A percentile compares a stretch with the other conserved stretches of the same genome.
Evolutionary conservation across 2,329 filamentous ascomycete species (phyloP).

Genomic region (Alternaria postmessia): DNA sequence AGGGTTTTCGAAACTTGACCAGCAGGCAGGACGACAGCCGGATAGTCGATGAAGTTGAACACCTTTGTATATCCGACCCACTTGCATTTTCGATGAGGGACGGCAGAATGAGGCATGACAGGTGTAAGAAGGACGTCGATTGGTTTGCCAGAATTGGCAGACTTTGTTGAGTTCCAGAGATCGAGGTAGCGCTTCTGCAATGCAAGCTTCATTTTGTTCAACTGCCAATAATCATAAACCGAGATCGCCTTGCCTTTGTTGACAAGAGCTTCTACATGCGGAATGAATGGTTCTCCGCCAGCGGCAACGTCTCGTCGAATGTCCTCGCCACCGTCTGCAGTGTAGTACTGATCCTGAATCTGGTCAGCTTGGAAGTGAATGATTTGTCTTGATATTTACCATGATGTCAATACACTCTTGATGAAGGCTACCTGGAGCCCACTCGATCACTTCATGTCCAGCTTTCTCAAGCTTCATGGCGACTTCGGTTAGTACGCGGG

Average conservation of each 20-base stretch:
- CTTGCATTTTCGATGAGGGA: conserved; percentile 56
- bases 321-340: conserved; percentile 70
- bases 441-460: conserved; percentile 64
- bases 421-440: conserved; percentile 61
- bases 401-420: conserved; percentile 65
- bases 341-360: conserved; percentile 66
- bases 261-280: conserved; percentile 63
- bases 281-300: conserved; percentile 63
- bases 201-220: conserved; percentile 65
- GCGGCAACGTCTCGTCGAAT: conserved; percentile 62
- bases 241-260: conserved; percentile 61
- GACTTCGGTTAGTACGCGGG: conserved; percentile 55
- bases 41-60: conserved; percentile 70
- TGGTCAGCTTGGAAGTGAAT: conserved; percentile 1
- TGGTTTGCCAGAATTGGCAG: conserved; percentile 53
- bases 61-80: conserved; percentile 69
- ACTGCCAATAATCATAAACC: conserved; percentile 72
- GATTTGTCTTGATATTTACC: conserved; percentile 41
- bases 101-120: conserved; percentile 67
- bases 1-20: conserved; percentile 56
- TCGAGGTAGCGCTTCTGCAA: conserved; percentile 66
- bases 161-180: conserved; percentile 63
- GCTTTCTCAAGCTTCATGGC: conserved; percentile 52
- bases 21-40: conserved; percentile 64
- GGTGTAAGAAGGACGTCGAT: conserved; percentile 68